These are phyloP conservation scores for Lentinula aciculospora DNA, from an alignment of 768 basidiomycete genomes.

Conservation along the genomic window DNA sequence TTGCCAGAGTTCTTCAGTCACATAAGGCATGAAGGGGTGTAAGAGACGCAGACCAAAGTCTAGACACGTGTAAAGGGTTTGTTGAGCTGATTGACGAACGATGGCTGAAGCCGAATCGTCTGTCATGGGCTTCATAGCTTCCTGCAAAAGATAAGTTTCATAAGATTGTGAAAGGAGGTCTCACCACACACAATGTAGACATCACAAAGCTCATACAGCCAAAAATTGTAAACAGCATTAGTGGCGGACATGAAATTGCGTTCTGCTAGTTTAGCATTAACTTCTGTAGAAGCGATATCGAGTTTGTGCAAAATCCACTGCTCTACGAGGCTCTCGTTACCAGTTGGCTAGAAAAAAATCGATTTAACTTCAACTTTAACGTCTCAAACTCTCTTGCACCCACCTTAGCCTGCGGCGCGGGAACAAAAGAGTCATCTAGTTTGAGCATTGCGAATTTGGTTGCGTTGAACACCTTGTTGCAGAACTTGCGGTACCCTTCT, in stretches of 20 bases:
- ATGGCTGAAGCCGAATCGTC: constrained; percentile 63
- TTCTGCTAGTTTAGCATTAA: constrained; percentile 68
- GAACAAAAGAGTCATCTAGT: constrained; percentile 79
- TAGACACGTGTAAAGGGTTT: constrained; percentile 92
- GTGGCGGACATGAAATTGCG: constrained; percentile 96
- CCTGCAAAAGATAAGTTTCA: constrained; percentile 38
- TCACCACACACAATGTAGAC: constrained; percentile 80
- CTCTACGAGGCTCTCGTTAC: constrained; percentile 88
- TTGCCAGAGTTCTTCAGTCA: constrained; percentile 99
- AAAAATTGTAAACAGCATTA: constrained; percentile 82
- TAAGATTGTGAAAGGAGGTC: not conserved
- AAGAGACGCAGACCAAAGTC: constrained; percentile 86
- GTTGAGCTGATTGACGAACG: constrained; percentile 79
- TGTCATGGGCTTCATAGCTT: constrained; percentile 98
- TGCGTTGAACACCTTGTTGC: constrained; percentile 99
- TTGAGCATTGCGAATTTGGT: constrained; percentile 99
- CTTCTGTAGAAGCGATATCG: constrained; percentile 70
- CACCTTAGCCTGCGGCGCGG: constrained; percentile 65
- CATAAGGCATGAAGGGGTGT: constrained; percentile 99
- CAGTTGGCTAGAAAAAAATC: constrained; percentile 59
- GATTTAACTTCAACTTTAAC: not conserved
- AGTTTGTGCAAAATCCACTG: constrained; percentile 95
- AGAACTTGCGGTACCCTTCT: constrained; percentile 98
- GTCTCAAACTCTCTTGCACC: constrained; percentile 11
- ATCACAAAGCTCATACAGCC: constrained; percentile 98